phyloP scores from a whole-genome alignment of 2,329 filamentous ascomycete species.

The Trichoderma harzianum region DNA sequence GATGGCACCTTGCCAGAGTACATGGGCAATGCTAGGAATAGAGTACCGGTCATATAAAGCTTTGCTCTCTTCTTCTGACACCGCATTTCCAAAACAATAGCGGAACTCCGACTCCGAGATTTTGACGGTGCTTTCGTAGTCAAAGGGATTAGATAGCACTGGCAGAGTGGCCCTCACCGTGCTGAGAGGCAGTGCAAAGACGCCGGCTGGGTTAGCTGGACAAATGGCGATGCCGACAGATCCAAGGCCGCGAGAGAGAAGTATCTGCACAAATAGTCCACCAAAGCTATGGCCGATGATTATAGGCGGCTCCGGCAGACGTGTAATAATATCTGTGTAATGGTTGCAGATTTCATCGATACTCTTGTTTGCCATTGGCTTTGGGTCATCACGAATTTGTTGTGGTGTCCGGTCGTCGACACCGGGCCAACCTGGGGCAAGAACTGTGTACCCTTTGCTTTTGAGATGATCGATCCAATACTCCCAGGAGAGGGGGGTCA shows the following conservation, averaged over 20 bases:
- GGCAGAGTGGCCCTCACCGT: background rate
- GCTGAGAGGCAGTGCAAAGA: background rate
- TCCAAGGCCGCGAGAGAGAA: background rate
- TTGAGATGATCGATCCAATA: background rate
- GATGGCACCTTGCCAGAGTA: background rate
- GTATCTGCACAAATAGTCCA: background rate
- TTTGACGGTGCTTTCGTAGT: background rate
- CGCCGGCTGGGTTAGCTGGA: background rate
- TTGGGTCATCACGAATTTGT: background rate
- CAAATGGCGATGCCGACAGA: background rate
- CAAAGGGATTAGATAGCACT: background rate
- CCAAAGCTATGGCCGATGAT: background rate
- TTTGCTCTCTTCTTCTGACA: background rate
- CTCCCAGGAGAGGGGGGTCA: background rate
- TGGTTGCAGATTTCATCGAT: slow-evolving; percentile 1
- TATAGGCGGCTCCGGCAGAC: background rate
- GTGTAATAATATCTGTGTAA: background rate
- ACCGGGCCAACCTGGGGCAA: background rate
- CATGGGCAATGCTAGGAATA: background rate
- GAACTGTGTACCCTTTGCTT: background rate
- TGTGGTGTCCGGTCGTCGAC: background rate
- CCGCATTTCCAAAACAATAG: background rate
- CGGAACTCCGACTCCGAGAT: background rate
- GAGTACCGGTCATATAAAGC: background rate
- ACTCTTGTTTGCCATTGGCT: background rate